Base-by-base conservation (phyloP, 1,139 yeast species). In the Suhomyces bolitotheri region DNA sequence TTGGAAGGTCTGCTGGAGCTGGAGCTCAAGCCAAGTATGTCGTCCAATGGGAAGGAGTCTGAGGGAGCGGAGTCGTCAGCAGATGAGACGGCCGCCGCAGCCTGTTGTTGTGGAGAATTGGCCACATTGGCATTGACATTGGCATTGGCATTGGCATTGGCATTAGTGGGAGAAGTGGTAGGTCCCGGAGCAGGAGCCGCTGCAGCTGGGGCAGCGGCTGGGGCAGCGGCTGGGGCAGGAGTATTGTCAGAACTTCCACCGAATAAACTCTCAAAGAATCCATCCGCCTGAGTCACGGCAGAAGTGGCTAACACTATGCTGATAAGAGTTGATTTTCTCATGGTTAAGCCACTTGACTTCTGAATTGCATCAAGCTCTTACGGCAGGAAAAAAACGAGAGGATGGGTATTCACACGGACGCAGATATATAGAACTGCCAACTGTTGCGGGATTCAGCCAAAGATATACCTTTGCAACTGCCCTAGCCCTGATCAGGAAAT, bases 251-350 rank as follows among this genome's bases (percentile, higher is more conserved):
- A 12, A 43, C 38, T 13, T 40, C 33, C 11, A 16, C 43, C 43
- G 25, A 50, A 37, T 26, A 49, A 44, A 16, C 40, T 40, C 27
- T 45, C 48, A 12, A 57, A 46, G 38, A 52, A 41, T 6, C 49
- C 44, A 34, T 53, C 34, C 20, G 54, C 56, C 27, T 39, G 33
- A 21, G 49, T 55, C 27, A 49, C 46, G 34, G 52, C 54, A 24
- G 53, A 43, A 14, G 50, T 43, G 38, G 50, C 44, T 41, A 51
- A 46, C 29, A 50, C 51, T 27, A 54, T 44, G 40, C 43, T 46
- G 43, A 53, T 44, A 37, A 53, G 45, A 32, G 50, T 41, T 23
- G 49, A 40, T 44, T 50, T 41, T 51, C 47, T 53, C 56, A 51
- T 51, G 22, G 20, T 17, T 13, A 35, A 36, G 31, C 40, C 36